These are phyloP conservation scores for Botryotinia calthae DNA, from an alignment of 2,329 filamentous ascomycete species.

Conservation along the genomic window DNA sequence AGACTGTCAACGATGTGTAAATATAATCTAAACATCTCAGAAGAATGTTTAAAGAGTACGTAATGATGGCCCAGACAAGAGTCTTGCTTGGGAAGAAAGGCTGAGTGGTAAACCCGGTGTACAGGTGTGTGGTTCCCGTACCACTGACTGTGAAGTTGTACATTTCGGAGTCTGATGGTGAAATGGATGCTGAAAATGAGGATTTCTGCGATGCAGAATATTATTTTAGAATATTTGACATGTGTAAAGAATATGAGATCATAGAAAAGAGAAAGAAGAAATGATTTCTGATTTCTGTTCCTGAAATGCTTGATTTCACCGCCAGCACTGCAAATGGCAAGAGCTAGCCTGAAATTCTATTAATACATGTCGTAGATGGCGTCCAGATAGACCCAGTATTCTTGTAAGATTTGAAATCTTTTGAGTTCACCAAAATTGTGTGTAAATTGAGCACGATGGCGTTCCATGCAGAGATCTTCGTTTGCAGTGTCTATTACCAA, in stretches of 20 bases:
- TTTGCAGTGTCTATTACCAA: neutral
- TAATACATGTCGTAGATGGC: neutral
- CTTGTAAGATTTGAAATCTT: neutral
- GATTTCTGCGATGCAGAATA: constrained; percentile 12
- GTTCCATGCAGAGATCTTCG: neutral
- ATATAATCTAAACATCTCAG: neutral
- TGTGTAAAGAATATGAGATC: neutral
- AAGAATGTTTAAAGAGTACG: neutral
- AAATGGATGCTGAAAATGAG: neutral
- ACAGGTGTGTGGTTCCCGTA: neutral
- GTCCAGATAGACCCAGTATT: neutral
- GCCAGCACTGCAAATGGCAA: neutral
- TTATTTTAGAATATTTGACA: constrained; percentile 23
- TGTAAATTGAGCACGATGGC: neutral
- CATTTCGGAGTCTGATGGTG: neutral
- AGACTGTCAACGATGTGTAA: neutral
- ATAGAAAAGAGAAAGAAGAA: neutral
- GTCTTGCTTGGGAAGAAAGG: neutral
- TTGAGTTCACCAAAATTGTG: neutral
- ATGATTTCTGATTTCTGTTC: neutral
- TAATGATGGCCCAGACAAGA: neutral
- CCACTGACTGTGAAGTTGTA: constrained; percentile 8
- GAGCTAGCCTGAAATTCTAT: neutral
- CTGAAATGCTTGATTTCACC: neutral
- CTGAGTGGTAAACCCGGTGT: neutral